Percentiles rank a stretch among this genome's conserved stretches.
phyloP scores from a whole-genome alignment of 2,329 filamentous ascomycete species.

The Macroventuria anomochaeta region DNA sequence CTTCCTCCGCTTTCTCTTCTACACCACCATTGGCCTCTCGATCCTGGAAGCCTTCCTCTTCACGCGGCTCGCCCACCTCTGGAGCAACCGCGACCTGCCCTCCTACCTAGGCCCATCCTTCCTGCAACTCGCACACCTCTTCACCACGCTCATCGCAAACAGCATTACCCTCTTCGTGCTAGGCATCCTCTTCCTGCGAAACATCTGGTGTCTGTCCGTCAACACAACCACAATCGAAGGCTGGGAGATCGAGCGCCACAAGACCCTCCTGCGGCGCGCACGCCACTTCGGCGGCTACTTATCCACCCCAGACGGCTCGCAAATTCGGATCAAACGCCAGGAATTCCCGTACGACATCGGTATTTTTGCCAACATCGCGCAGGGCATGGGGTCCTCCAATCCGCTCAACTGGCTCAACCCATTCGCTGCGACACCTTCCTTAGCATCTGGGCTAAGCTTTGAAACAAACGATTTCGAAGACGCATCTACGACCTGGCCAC shows the following conservation, averaged over 20 bases:
- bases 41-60: slow-evolving; percentile 69
- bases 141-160: slow-evolving; percentile 65
- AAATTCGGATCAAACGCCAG: slow-evolving; percentile 64
- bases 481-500: slow-evolving; percentile 52
- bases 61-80: slow-evolving; percentile 65
- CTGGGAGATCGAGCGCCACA: slow-evolving; percentile 67
- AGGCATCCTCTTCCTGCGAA: slow-evolving; percentile 67
- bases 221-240: slow-evolving; percentile 83
- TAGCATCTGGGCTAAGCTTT: slow-evolving; percentile 64
- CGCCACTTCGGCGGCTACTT: slow-evolving; percentile 62
- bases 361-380: slow-evolving; percentile 73
- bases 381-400: slow-evolving; percentile 76
- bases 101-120: slow-evolving; percentile 72
- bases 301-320: slow-evolving; percentile 62
- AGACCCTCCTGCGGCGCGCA: slow-evolving; percentile 54
- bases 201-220: slow-evolving; percentile 64
- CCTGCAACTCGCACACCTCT: slow-evolving; percentile 65
- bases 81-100: slow-evolving; percentile 70
- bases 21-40: slow-evolving; percentile 67
- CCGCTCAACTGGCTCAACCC: slow-evolving; percentile 73
- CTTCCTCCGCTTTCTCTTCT: slow-evolving; percentile 79
- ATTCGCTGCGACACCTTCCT: slow-evolving; percentile 60
- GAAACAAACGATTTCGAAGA: slow-evolving; percentile 79
- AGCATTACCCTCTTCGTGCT: slow-evolving; percentile 68
- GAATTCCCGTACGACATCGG: slow-evolving; percentile 86